Evolutionary conservation across 2,329 filamentous ascomycete genomes (phyloP).

Genomic region (Colletotrichum abscissum): DNA sequence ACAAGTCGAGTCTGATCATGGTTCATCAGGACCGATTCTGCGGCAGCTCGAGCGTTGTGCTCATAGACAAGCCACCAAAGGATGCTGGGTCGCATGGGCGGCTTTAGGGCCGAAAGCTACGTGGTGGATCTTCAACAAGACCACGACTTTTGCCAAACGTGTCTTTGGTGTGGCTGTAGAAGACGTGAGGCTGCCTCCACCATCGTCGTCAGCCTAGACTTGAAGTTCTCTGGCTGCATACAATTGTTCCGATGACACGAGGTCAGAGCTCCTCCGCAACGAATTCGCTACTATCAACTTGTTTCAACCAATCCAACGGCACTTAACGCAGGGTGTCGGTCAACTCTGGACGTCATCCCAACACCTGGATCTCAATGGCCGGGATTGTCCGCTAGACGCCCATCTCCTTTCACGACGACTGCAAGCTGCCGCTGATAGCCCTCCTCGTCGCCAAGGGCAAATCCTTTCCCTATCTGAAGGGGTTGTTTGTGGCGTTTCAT

Average conservation of each 20-base stretch:
- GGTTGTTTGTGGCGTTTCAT: constrained; percentile 60
- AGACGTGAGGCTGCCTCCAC: constrained; percentile 23
- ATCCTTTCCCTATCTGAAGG: constrained; percentile 53
- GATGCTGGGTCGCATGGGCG: constrained; percentile 13
- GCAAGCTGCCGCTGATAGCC: constrained; percentile 53
- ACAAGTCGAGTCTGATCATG: background rate
- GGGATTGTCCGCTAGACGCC: constrained; percentile 45
- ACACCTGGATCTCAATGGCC: constrained; percentile 46
- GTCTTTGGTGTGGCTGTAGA: constrained; percentile 5
- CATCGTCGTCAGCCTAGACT: constrained; percentile 24
- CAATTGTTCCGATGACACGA: constrained; percentile 24
- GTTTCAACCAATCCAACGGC: constrained; percentile 33
- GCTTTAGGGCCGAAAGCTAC: constrained; percentile 31
- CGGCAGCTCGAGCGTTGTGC: constrained; percentile 17
- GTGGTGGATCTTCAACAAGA: constrained; percentile 24
- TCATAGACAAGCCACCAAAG: constrained; percentile 21
- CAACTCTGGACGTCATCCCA: constrained; percentile 39
- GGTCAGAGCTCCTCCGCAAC: constrained; percentile 11
- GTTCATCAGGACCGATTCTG: constrained; percentile 4
- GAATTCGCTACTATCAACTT: background rate
- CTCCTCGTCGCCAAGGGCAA: constrained; percentile 47
- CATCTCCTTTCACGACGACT: constrained; percentile 47
- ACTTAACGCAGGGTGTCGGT: constrained; percentile 37
- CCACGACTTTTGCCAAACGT: constrained; percentile 25
- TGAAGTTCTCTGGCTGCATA: constrained; percentile 31